Percentiles rank a stretch among this genome's conserved stretches.
phyloP scores from a whole-genome alignment of 192 early-diverging fungal genomes.

The Rhizophagus prolifer region DNA sequence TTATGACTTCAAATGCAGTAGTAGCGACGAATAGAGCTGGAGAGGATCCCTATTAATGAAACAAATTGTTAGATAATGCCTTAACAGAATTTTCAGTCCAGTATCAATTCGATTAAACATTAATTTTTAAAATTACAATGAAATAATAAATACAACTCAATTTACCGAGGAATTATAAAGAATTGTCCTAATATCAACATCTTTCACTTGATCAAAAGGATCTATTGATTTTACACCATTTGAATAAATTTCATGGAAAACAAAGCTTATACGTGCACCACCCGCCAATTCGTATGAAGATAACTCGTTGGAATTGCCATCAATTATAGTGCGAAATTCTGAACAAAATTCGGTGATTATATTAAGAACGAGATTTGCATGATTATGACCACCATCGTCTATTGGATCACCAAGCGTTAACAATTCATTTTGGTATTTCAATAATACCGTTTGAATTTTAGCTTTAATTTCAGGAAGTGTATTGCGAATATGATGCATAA shows the following conservation, averaged over 20 bases:
- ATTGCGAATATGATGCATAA: constrained; percentile 99
- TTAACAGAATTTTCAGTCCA: background rate
- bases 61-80: background rate
- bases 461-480: constrained; percentile 99
- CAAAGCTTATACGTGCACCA: constrained; percentile 98
- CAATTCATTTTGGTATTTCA: constrained; percentile 87
- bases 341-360: constrained; percentile 99
- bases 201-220: constrained; percentile 98
- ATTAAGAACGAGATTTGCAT: constrained; percentile 90
- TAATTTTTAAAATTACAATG: background rate
- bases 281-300: constrained; percentile 94
- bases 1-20: constrained; percentile 95
- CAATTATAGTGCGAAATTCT: constrained; percentile 94
- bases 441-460: constrained; percentile 84
- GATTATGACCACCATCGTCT: constrained; percentile 65
- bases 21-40: constrained; percentile 98
- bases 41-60: constrained; percentile 70
- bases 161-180: constrained; percentile 93
- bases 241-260: constrained; percentile 97
- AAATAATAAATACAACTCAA: background rate
- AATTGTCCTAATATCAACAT: constrained; percentile 97
- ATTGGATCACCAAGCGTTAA: constrained; percentile 88
- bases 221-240: constrained; percentile 92
- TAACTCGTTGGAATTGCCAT: constrained; percentile 94
- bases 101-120: constrained; percentile 4